These are phyloP conservation scores for Suhomyces pyralidae DNA, from an alignment of 805 yeast species.

Conservation along the genomic window DNA sequence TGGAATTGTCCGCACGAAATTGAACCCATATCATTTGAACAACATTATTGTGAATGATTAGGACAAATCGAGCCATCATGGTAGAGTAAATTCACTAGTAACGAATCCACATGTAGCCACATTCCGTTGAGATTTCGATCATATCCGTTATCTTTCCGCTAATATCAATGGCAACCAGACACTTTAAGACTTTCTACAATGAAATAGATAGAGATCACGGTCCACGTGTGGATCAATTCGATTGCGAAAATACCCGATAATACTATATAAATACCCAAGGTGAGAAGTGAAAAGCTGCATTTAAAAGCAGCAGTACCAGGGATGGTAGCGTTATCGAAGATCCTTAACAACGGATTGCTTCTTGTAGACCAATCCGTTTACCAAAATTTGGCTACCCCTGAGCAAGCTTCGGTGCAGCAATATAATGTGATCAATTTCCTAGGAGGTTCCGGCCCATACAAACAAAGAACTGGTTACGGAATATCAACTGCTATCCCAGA, in stretches of 20 bases:
- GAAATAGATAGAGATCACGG: too few species aligned
- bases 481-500: conserved; percentile 27
- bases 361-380: conserved; percentile 19
- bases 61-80: neutral
- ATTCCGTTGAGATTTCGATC: neutral
- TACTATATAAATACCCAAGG: neutral
- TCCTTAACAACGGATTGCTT: conserved; percentile 22
- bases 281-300: neutral
- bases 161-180: neutral
- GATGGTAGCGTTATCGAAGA: conserved; percentile 21
- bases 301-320: neutral
- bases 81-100: neutral
- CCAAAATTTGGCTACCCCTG: conserved; percentile 24
- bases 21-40: neutral
- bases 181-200: neutral
- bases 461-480: conserved; percentile 24
- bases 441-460: conserved; percentile 27
- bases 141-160: neutral
- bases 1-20: neutral
- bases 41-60: neutral
- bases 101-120: neutral
- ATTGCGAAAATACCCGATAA: neutral
- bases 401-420: conserved; percentile 24
- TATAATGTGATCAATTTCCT: conserved; percentile 22
- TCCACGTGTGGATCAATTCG: neutral